Evolutionary conservation across 1,139 yeast genomes (phyloP), one percentile per base, ranked within the genome.

Genomic region (Zygosaccharomyces pseudobailii): DNA sequence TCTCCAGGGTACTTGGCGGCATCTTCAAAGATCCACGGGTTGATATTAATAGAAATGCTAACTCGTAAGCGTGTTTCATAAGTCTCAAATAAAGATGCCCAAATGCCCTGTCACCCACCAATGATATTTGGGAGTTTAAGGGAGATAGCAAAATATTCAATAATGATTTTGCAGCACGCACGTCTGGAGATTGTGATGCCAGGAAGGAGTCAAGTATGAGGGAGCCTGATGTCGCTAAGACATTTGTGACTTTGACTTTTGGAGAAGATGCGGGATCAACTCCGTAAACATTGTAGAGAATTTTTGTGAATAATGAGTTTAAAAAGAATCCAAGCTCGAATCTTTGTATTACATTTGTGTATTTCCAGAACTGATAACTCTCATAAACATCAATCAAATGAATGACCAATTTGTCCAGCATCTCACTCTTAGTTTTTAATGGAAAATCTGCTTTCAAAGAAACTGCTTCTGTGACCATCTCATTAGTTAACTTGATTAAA

Each of bases 311-410:
- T 2, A 82, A 71, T 25, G 73, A 74, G 8, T 85, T 69, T 5
- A 83, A 71, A 45, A 75, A 70, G 3, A 74, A 71, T 0, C 94
- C 89, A 42, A 88, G 73, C 54, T 80, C 78, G 58, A 79, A 71
- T 53, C 81, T 79, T 59, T 88, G 87, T 42, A 70, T 65, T 0
- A 78, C 70, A 23, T 74, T 66, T 28, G 71, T 68, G 62, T 81
- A 88, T 50, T 80, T 76, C 83, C 96, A 87, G 58, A 76, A 80
- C 5, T 76, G 69, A 58, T 83, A 86, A 54, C 87, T 82, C 59
- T 88, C 96, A 66, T 83, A 87, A 0, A 87, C 77, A 45, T 76
- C 76, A 19, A 87, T 67, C 46, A 82, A 70, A 62, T 84, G 87
- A 6, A 70, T 65, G 1, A 78, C 69, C 44, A 87, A 69, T 50